Base-by-base conservation (phyloP, 495 filamentous ascomycete genomes). In the Daldinia childiae region DNA sequence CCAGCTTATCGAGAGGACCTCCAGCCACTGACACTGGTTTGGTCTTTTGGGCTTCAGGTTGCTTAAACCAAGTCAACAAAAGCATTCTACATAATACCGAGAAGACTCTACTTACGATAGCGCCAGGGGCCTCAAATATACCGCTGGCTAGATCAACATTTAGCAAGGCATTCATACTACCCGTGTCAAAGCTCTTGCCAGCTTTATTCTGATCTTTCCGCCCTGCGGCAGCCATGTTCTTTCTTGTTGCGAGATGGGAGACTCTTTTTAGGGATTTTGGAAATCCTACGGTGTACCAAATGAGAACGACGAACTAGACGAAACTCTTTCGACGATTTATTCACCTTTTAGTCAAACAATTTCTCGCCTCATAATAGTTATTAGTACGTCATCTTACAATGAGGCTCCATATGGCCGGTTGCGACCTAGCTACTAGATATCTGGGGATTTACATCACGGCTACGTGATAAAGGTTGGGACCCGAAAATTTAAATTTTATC, bases 171-270 rank as follows among this genome's bases (percentile, higher is more conserved):
- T 64, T 58, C 1, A 26, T 58, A 21, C 59, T 64, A 6, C 66
- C 66, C 6, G 21, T 39, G 21, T 69, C 66, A n/a, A 69, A 64
- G 24, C 30, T 58, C 43, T 64, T 64, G n/a, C 59, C 34, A 26
- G 66, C 52, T n/a, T 69, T 69, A 19, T 26, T 68, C 41, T 62
- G 59, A 24, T 69, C 45, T 36, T 69, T 58, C 27, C 59, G 59
- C 11, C 17, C 34, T 7, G 54, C 17, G 17, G 27, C 26, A 36
- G 58, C 34, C 66, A 67, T 67, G 6, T 45, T 61, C 6, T 3
- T 45, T 61, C 6, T 3, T 61, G 19, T 36, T 12, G 14, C 19
- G 7, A 7, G 3, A 43, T 11, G 4, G 19, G n/a, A 9, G 6
- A 21, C 6, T 34, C 8, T 14, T 56, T 6, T 56, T 4, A 11